These are phyloP conservation scores for Aspergillus carbonarius DNA, from an alignment of 2,329 filamentous ascomycete genomes.

Conservation along the genomic window DNA sequence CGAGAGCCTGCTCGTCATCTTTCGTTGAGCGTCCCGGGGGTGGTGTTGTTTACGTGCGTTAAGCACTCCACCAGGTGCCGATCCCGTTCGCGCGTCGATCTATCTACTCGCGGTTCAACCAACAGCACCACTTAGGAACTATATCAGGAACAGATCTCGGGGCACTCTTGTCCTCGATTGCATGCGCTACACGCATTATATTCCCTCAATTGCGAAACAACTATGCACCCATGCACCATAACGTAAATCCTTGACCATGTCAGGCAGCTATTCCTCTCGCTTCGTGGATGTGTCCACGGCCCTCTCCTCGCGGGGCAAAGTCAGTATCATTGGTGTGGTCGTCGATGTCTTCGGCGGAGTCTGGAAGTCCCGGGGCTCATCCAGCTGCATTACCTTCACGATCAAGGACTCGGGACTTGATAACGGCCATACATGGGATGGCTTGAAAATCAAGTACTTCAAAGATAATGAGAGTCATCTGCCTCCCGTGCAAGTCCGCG, in stretches of 20 bases:
- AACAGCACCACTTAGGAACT: not conserved
- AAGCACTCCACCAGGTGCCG: not conserved
- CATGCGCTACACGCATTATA: not conserved
- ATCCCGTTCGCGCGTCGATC: not conserved
- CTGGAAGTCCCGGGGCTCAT: slow-evolving; percentile 51
- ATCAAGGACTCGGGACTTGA: slow-evolving; percentile 58
- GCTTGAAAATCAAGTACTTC: slow-evolving; percentile 62
- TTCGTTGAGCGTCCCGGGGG: not conserved
- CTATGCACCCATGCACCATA: not conserved
- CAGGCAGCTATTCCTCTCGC: slow-evolving; percentile 20
- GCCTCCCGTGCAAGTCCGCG: slow-evolving; percentile 52
- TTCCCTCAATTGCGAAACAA: not conserved
- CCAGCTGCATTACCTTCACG: slow-evolving; percentile 62
- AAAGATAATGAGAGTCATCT: slow-evolving; percentile 43
- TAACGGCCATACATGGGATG: slow-evolving; percentile 41
- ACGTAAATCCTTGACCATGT: slow-evolving; percentile 1
- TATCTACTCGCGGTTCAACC: not conserved
- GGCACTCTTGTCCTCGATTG: not conserved
- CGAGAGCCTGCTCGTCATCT: not conserved
- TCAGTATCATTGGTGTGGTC: slow-evolving; percentile 70
- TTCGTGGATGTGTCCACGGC: slow-evolving; percentile 51
- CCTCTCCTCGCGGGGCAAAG: slow-evolving; percentile 34
- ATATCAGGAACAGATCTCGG: not conserved
- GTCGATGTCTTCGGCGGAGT: slow-evolving; percentile 60
- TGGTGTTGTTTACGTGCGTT: not conserved